Conservation (phyloP, 2,329 filamentous ascomycete genomes). For the Ophiostoma sp. region DNA sequence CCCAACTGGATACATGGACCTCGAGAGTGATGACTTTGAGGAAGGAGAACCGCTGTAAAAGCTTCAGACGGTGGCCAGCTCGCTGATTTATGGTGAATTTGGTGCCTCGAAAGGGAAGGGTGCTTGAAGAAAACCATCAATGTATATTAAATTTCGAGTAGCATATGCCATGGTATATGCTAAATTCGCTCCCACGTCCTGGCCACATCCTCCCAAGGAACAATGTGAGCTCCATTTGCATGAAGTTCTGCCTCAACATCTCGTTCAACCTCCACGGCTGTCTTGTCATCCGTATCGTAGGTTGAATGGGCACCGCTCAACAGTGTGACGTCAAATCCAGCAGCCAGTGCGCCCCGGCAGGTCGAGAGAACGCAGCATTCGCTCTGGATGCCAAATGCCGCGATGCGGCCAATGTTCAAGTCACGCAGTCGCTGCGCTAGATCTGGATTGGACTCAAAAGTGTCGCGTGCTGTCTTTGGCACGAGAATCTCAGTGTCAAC, state of each 20-base stretch:
- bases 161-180: neutral
- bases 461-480: neutral
- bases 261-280: neutral
- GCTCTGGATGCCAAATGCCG: neutral
- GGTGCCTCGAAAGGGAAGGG: neutral
- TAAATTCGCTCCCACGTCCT: neutral
- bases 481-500: constrained; percentile 7
- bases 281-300: neutral
- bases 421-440: neutral
- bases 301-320: neutral
- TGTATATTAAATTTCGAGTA: neutral
- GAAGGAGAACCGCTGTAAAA: neutral
- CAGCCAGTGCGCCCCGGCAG: neutral
- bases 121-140: neutral
- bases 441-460: neutral
- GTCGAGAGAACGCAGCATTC: constrained; percentile 8
- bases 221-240: neutral
- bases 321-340: neutral
- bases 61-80: neutral
- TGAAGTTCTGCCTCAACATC: neutral
- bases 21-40: neutral
- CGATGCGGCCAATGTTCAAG: neutral
- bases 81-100: neutral
- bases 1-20: neutral
- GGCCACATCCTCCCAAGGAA: neutral